Evolutionary conservation across 2,329 filamentous ascomycete species (phyloP), one percentile per base, ranked within the genome.

Genomic region (Stemphylium lycopersici): DNA sequence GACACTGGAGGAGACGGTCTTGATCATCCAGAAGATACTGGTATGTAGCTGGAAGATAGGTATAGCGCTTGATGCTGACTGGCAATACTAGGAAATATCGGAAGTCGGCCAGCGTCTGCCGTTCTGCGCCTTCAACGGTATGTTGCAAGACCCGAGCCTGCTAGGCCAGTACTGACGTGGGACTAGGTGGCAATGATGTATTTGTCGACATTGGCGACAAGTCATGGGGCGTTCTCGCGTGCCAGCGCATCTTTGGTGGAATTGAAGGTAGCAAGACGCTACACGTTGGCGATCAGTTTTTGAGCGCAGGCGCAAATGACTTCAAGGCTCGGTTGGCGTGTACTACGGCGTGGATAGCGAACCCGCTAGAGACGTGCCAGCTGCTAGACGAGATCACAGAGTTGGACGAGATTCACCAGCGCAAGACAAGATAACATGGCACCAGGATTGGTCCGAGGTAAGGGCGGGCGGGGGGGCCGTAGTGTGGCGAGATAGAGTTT

Each of bases 181-280:
- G 11, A 16, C 2, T 39, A 83, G 81, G 93, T 48, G 95, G 95
- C 10, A 93, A 95, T 58, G 95, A 99, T 74, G 92, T 98, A 37
- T 99, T 99, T 76, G 93, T 99, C 48, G 95, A 99, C 74, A 97
- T 99, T 69, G 95, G 95, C 51, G 95, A 99, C 78, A 99, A 99
- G 79, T 92, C 89, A 48, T 96, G 93, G 90, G 95, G 95, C 61
- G 95, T 99, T 2, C 83, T 90, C 31, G 91, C 93, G 3, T 97
- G 93, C 73, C 95, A 99, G 79, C 84, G 88, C 53, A 96, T 91
- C 80, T 96, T 97, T 72, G 90, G 89, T 3, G 85, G 81, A 1
- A 85, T 97, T 64, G 81, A 83, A 44, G 90, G 87, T 3, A 85
- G 88, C 61, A 89, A 90, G 69, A 97, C 93, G 7, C 81, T 99